Base-by-base conservation (phyloP, 306 rosid genomes). In the Quercus rubra region DNA sequence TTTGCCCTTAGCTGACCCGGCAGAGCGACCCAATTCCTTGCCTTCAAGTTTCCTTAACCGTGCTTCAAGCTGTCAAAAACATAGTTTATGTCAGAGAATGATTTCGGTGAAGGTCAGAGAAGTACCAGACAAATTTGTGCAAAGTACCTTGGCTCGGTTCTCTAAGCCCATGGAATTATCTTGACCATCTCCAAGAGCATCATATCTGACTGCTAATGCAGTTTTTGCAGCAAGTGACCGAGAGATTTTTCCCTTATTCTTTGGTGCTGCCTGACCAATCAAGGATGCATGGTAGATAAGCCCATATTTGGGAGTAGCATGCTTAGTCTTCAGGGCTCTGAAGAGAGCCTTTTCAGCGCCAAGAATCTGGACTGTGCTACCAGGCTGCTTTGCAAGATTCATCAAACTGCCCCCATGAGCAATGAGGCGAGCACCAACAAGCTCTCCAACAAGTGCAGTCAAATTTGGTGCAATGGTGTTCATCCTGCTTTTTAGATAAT, bases 271-370 rank as follows among this genome's bases (percentile, higher is more conserved):
- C 81, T 93, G 97, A 71, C 99, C 99, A 83, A 95, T 87, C 84
- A 95, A 81, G 27, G 98, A 93, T 28, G 99, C 99, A 83, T 95
- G 96, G 75, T 95, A 95, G 70, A 95, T 95, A 74, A 95, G 98
- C 75, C 99, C 99, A 73, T 91, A 95, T 64, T 95, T 95, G 8
- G 97, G 97, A 57, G 98, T 95, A 25, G 98, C 96, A 71, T 95
- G 98, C 87, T 95, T 95, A 18, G 99, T 93, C 83, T 95, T 93
- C 79, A 95, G 75, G 2, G 99, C 97, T 64, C 99, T 89, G 38
- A 93, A 95, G 55, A 95, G 97, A 71, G 99, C 97, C 89, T 95
- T 95, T 80, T 92, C 99, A 64, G 98, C 97, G 78, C 98, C 97
- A 59, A 95, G 97, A 85, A 95, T 95, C 87, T 95, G 98, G 25